A percentile compares a stretch with the other conserved stretches of the same genome.
These are phyloP conservation scores for Clathrospora elynae DNA, from an alignment of 2,329 filamentous ascomycete species.

Conservation along the genomic window DNA sequence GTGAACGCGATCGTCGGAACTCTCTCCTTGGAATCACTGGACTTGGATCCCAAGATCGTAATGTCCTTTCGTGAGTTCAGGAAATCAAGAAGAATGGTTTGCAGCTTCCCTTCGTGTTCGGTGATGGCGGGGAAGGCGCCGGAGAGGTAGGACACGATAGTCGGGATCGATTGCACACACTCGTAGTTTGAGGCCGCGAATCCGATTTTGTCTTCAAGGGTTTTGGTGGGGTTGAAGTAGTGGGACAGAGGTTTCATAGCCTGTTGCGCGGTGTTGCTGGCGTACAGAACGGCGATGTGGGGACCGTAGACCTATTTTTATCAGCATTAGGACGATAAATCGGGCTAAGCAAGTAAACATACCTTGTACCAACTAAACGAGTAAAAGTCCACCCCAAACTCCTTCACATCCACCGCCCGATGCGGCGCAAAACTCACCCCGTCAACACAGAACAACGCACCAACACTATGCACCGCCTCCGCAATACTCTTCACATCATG, in stretches of 20 bases:
- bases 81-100: slow-evolving; percentile 64
- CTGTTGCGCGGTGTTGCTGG: slow-evolving; percentile 60
- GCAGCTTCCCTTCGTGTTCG: slow-evolving; percentile 65
- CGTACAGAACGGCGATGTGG: slow-evolving; percentile 74
- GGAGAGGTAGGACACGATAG: slow-evolving; percentile 66
- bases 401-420: slow-evolving; percentile 69
- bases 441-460: slow-evolving; percentile 72
- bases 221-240: slow-evolving; percentile 67
- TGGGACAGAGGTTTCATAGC: slow-evolving; percentile 65
- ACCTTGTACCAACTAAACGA: slow-evolving; percentile 80
- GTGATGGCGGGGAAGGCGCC: slow-evolving; percentile 52
- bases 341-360: not conserved
- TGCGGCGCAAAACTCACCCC: slow-evolving; percentile 79
- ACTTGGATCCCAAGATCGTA: slow-evolving; percentile 64
- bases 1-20: slow-evolving; percentile 72
- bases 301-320: slow-evolving; percentile 68
- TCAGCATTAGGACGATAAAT: not conserved
- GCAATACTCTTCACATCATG: slow-evolving; percentile 65
- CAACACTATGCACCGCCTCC: slow-evolving; percentile 56
- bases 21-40: slow-evolving; percentile 54
- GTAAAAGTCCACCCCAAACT: slow-evolving; percentile 75
- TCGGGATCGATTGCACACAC: slow-evolving; percentile 65
- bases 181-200: slow-evolving; percentile 75
- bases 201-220: slow-evolving; percentile 69
- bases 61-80: slow-evolving; percentile 59